Conservation (phyloP, 768 basidiomycete genomes). For the Hygrocybe punicea region DNA sequence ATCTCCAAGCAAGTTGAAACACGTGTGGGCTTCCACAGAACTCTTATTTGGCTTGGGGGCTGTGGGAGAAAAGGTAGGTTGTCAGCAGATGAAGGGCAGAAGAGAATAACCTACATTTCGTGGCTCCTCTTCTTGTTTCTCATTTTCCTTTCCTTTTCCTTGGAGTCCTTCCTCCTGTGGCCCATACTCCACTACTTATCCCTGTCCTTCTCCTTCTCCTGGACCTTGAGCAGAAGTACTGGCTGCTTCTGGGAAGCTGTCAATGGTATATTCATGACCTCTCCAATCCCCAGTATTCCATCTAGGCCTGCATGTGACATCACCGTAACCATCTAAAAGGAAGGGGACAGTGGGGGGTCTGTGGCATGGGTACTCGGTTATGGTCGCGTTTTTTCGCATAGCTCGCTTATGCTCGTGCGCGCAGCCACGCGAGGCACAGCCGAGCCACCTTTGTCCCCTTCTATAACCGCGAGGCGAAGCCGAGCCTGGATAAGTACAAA, state of each 20-base stretch:
- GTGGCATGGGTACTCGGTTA: too few species aligned
- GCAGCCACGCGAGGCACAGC: too few species aligned
- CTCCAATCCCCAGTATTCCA: conserved; percentile 57
- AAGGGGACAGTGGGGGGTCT: too few species aligned
- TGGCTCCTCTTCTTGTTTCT: conserved; percentile 38
- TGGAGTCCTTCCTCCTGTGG: conserved; percentile 66
- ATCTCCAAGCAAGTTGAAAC: conserved; percentile 61
- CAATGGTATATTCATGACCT: conserved; percentile 56
- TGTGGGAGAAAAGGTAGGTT: conserved; percentile 7
- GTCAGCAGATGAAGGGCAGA: not conserved
- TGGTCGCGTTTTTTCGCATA: too few species aligned
- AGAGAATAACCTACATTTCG: conserved; percentile 41
- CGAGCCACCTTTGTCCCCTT: too few species aligned
- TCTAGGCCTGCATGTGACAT: conserved; percentile 60
- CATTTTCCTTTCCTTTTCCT: conserved; percentile 44
- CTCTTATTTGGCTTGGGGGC: conserved; percentile 48
- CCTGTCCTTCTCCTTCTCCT: conserved; percentile 14
- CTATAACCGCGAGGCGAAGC: too few species aligned
- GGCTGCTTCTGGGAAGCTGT: conserved; percentile 8
- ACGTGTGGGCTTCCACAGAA: conserved; percentile 37
- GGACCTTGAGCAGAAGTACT: conserved; percentile 8
- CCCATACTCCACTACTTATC: conserved; percentile 82
- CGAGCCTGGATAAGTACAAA: too few species aligned
- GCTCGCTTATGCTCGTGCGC: too few species aligned
- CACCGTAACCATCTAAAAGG: conserved; percentile 67